Evolutionary conservation across 1,139 yeast genomes (phyloP), one percentile per base, ranked within the genome.

Genomic region (Insectozyma bohioensis): DNA sequence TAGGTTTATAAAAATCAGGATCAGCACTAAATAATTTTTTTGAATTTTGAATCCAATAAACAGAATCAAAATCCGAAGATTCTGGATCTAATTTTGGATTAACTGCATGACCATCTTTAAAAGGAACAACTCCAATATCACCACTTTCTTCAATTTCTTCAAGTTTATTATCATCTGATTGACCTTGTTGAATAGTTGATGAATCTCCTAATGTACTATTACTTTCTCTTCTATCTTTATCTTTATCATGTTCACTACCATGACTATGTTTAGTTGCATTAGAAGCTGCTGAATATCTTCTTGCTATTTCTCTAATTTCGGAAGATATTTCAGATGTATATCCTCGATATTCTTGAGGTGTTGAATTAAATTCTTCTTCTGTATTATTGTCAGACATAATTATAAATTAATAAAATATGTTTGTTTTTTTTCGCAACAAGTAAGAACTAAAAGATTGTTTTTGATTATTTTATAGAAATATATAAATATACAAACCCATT

Each of bases 31-130:
- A 31, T 22, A 34, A 54, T 35, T 73, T 72, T 41, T 75, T 72
- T 67, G 84, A 61, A 52, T 83, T 82, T 53, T 76, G 75, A 39
- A 85, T 78, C 95, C 95, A 87, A 14, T 19, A 77, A 46, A 72
- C 72, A 11, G 47, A 41, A 29, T 43, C 35, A 25, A 43, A 43
- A 14, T 37, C 27, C 6, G 36, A 39, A 8, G 47, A 40, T 22
- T 43, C 37, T 7, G 47, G 47, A 30, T 41, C 30, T 21, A 43
- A 38, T 25, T 30, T 21, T 3, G 23, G 26, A n/a, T 35, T 26
- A 21, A 17, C 28, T 10, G 38, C 29, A 13, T 39, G 45, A 5
- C 47, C 45, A 20, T 48, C 41, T 35, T 49, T 60, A 13, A 34
- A 16, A 3, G 34, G 37, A 15, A 30, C 22, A 14, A 34, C 14